These are phyloP conservation scores for Populus hybrid DNA, from an alignment of 441 rosid genomes.

Conservation along the genomic window DNA sequence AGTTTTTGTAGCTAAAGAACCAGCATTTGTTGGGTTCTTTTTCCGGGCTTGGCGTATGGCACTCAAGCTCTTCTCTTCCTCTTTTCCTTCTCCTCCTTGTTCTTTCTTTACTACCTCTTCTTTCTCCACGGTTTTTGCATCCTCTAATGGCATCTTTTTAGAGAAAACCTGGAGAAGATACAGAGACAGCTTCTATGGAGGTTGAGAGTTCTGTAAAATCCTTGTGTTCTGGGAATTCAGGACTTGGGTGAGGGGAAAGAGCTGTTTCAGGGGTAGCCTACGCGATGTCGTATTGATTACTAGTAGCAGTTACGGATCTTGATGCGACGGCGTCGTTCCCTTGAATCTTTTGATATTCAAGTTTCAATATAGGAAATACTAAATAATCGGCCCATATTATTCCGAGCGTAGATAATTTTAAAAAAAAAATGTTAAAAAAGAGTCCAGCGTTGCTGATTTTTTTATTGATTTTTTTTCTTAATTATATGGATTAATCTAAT, in stretches of 20 bases:
- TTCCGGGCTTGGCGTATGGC: conserved; percentile 43
- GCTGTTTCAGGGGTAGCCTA: no score
- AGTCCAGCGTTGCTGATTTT: no score
- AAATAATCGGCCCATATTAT: no score
- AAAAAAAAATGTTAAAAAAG: no score
- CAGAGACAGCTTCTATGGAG: neutral
- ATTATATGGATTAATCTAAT: no score
- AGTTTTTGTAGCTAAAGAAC: conserved; percentile 32
- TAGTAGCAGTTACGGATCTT: no score
- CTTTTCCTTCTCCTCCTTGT: conserved; percentile 13
- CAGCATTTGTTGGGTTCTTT: conserved; percentile 45
- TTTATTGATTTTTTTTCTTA: no score
- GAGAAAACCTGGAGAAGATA: neutral
- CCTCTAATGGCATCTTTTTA: conserved; percentile 51
- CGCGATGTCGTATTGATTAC: no score
- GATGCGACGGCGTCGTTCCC: no score
- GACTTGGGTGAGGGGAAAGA: neutral
- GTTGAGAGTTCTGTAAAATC: neutral
- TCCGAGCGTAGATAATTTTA: no score
- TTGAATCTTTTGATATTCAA: no score
- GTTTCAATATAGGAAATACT: no score
- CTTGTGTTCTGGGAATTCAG: neutral
- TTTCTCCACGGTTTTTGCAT: conserved; percentile 35
- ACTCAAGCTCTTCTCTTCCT: conserved; percentile 44
- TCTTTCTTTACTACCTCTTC: conserved; percentile 32